Conservation (phyloP, 805 yeast species). For the Cyberlindnera subsufficiens region DNA sequence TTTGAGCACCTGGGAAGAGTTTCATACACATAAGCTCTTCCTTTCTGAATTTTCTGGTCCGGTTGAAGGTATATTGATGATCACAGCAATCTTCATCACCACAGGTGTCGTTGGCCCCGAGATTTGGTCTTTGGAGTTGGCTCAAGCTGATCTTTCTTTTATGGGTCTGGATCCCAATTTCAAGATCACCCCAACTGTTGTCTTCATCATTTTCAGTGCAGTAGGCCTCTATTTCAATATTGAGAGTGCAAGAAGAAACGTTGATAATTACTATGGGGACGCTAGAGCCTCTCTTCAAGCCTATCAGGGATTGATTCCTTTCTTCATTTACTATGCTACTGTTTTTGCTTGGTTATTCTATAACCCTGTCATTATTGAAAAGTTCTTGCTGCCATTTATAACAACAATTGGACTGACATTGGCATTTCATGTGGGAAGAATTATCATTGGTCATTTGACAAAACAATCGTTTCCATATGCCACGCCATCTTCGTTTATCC, state of each 20-base stretch:
- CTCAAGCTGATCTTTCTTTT: slow-evolving; percentile 26
- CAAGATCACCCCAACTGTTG: slow-evolving; percentile 33
- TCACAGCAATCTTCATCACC: slow-evolving; percentile 45
- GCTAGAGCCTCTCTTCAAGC: slow-evolving; percentile 28
- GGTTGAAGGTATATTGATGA: slow-evolving; percentile 82
- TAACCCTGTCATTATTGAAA: slow-evolving; percentile 39
- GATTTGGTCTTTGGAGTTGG: slow-evolving; percentile 49
- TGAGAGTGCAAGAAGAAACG: slow-evolving; percentile 61
- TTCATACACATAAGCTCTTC: slow-evolving; percentile 77
- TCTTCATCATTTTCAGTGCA: slow-evolving; percentile 46
- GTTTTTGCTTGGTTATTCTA: slow-evolving; percentile 35
- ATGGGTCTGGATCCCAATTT: slow-evolving; percentile 11
- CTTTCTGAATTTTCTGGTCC: slow-evolving; percentile 86
- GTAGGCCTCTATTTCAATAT: slow-evolving; percentile 58
- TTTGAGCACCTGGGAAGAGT: slow-evolving; percentile 93
- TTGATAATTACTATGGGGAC: slow-evolving; percentile 37
- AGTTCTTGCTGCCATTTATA: slow-evolving; percentile 47
- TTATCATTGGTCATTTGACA: slow-evolving; percentile 82
- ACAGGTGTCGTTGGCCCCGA: slow-evolving; percentile 70
- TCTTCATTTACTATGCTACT: slow-evolving; percentile 33
- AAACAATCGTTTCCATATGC: slow-evolving; percentile 67
- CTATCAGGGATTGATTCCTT: slow-evolving; percentile 60
- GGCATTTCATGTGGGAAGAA: slow-evolving; percentile 88
- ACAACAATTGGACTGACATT: slow-evolving; percentile 67
- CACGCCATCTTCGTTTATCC: slow-evolving; percentile 66